A percentile compares a stretch with the other conserved stretches of the same genome.
phyloP scores from a whole-genome alignment of 495 filamentous ascomycete genomes.

The Evernia prunastri region DNA sequence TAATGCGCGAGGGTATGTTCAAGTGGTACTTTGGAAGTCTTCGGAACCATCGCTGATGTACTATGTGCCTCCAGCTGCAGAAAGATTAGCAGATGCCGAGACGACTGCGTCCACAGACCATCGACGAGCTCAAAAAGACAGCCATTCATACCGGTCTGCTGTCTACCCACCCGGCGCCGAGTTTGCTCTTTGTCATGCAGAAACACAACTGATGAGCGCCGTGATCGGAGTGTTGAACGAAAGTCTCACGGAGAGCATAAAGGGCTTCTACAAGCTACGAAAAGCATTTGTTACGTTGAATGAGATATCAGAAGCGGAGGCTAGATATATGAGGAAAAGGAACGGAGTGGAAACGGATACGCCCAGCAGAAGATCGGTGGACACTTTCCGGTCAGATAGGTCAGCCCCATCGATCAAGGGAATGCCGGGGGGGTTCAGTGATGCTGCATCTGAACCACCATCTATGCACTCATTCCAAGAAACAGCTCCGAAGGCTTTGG shows the following conservation, averaged over 20 bases:
- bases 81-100: conserved; percentile 71
- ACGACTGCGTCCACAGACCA: conserved; percentile 69
- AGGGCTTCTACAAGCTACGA: conserved; percentile 86
- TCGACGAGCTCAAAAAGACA: conserved; percentile 57
- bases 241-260: conserved; percentile 84
- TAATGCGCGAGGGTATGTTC: conserved; percentile 70
- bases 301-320: conserved; percentile 60
- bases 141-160: conserved; percentile 46
- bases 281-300: conserved; percentile 85
- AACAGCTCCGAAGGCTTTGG: background rate
- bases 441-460: conserved; percentile 19
- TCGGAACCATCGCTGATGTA: background rate
- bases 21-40: conserved; percentile 8
- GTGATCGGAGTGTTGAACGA: conserved; percentile 87
- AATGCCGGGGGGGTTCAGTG: conserved; percentile 24
- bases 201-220: conserved; percentile 83
- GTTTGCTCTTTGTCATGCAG: conserved; percentile 69
- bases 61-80: conserved; percentile 47
- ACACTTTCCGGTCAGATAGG: conserved; percentile 26
- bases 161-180: conserved; percentile 82
- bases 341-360: conserved; percentile 21
- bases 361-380: conserved; percentile 25
- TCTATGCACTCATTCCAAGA: conserved; percentile 6
- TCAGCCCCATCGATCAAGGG: conserved; percentile 20
- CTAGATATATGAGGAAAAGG: conserved; percentile 45